phyloP scores from a whole-genome alignment of 2,329 filamentous ascomycete genomes.

The Blastomyces parvus region DNA sequence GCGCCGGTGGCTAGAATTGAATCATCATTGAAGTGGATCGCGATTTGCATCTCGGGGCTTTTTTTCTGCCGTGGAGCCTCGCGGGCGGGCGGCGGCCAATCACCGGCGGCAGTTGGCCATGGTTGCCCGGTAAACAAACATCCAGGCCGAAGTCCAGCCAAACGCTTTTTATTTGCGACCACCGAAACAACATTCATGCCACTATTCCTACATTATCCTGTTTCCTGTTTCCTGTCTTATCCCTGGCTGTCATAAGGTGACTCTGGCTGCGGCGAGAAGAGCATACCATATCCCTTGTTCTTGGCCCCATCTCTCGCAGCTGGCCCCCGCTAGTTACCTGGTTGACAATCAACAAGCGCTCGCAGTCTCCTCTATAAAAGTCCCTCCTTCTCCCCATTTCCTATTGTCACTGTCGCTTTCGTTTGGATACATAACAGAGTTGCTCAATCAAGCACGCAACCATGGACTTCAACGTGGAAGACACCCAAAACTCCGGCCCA shows the following conservation, averaged over 20 bases:
- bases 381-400: not conserved
- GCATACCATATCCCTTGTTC: not conserved
- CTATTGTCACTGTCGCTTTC: not conserved
- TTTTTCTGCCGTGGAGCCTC: not conserved
- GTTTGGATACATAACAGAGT: not conserved
- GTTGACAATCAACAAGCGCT: not conserved
- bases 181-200: not conserved
- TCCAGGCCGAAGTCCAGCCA: not conserved
- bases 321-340: not conserved
- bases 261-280: not conserved
- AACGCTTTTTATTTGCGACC: not conserved
- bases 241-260: not conserved
- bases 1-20: conserved; percentile 2
- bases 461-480: conserved; percentile 50
- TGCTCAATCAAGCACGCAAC: conserved; percentile 3
- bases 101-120: not conserved
- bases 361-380: not conserved
- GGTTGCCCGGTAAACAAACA: conserved; percentile 17
- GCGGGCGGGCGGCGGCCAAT: not conserved
- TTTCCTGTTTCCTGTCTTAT: not conserved
- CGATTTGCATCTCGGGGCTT: not conserved
- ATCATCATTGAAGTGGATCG: not conserved
- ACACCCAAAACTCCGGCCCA: conserved; percentile 59
- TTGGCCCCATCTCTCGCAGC: not conserved
- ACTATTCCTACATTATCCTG: not conserved